phyloP scores from a whole-genome alignment of 148 eudicot species.

The Rhododendron henanense region DNA sequence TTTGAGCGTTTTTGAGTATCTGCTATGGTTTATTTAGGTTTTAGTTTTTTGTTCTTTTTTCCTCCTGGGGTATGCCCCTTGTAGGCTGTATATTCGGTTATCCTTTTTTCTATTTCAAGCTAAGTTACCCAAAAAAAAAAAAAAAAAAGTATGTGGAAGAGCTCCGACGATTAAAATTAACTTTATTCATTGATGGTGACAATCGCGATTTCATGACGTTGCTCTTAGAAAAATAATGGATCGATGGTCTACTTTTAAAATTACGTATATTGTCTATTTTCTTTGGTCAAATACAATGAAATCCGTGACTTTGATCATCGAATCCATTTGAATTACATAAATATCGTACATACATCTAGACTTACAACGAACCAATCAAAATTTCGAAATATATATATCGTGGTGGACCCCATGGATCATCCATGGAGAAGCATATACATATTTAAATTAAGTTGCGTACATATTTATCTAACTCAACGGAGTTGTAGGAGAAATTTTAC shows the following conservation, averaged over 20 bases:
- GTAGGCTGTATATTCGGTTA: no score
- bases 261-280: not conserved
- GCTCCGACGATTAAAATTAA: not conserved
- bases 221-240: not conserved
- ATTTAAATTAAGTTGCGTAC: not conserved
- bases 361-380: not conserved
- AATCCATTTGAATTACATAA: not conserved
- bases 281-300: not conserved
- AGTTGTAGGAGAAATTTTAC: not conserved
- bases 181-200: not conserved
- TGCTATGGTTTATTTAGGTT: no score
- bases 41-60: no score
- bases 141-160: not conserved
- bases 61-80: no score
- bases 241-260: not conserved
- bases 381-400: not conserved
- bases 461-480: not conserved
- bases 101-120: no score
- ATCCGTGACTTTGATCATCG: not conserved
- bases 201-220: not conserved
- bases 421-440: not conserved
- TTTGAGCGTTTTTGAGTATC: no score
- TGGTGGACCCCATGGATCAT: not conserved
- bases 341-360: not conserved
- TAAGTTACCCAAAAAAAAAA: no score